Conservation (phyloP, 1,284 basidiomycete species). For the Pseudozyma thailandica region DNA sequence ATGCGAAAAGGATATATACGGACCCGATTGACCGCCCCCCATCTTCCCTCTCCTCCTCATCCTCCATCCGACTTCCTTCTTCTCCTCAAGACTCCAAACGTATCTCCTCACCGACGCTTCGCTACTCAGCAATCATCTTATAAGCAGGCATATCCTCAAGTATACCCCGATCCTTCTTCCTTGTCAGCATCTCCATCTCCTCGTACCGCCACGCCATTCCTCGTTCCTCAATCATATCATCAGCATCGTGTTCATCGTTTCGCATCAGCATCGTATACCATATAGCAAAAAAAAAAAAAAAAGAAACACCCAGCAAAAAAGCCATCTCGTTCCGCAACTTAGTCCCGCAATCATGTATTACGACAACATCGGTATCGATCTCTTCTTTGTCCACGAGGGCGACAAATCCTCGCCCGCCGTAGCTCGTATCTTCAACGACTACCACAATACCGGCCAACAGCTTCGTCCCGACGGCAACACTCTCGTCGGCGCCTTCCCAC, state of each 20-base stretch:
- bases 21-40: too few relatives aligned
- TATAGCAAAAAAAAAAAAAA: slow-evolving; percentile 8
- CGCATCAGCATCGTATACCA: slow-evolving; percentile 1
- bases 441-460: slow-evolving; percentile 8
- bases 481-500: slow-evolving; percentile 11
- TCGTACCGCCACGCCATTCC: too few relatives aligned
- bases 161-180: too few relatives aligned
- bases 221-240: too few relatives aligned
- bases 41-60: too few relatives aligned
- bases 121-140: too few relatives aligned
- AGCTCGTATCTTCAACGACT: slow-evolving; percentile 5
- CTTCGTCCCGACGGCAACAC: background rate
- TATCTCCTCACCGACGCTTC: too few relatives aligned
- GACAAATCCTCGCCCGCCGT: background rate
- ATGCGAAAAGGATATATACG: too few relatives aligned
- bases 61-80: too few relatives aligned
- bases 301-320: background rate
- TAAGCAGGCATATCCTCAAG: too few relatives aligned
- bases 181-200: too few relatives aligned
- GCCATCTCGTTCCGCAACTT: background rate
- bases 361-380: slow-evolving; percentile 24
- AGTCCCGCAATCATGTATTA: slow-evolving; percentile 16
- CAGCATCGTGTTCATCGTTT: background rate
- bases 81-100: too few relatives aligned
- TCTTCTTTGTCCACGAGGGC: slow-evolving; percentile 21